Base-by-base conservation (phyloP, 2,329 filamentous ascomycete genomes). In the Aureobasidium leucospermi region DNA sequence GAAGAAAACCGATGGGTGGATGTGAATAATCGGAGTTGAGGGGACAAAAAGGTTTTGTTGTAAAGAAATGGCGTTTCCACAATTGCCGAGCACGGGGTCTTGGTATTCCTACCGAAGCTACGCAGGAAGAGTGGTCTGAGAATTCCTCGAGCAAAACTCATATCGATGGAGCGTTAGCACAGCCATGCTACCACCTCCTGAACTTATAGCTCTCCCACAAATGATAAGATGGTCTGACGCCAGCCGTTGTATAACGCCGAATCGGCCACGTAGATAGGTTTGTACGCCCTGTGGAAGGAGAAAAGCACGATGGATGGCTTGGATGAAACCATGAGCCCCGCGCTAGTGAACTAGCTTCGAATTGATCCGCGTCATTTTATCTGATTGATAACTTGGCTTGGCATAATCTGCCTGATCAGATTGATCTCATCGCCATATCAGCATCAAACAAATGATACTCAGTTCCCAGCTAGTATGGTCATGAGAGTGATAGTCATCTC, bases 321-420 rank as follows among this genome's bases (percentile, higher is more conserved):
- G 16, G 23, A 23, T 23, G 23, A 4, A 23, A 23, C 23, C 23
- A 36, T 38, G 7, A 28, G 29, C 9, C 41, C 7, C 9, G 11
- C 39, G n/a, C 52, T 56, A 45, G 29, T 4, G 11, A 15, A 19
- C 15, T 55, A 42, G 39, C 38, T 13, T 29, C 19, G 29, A 28
- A 34, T 36, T 46, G 52, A 56, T 46, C 52, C 52, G 52, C 6
- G 39, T 29, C 15, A 32, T 15, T 42, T 55, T 55, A 55, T 55
- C 51, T 56, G 52, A 56, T 56, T 38, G 52, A 56, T 46, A 56
- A 56, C 4, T 15, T 13, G 38, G 11, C 49, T 53, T 43, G 36
- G 16, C 3, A 23, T n/a, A 2, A 7, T 15, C 39, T 7, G 10
- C 13, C n/a, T 2, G n/a, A n/a, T 42, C n/a, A 16, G 15, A 42